These are phyloP conservation scores for Colletotrichum musicola DNA, from an alignment of 2,329 filamentous ascomycete genomes.

Conservation along the genomic window DNA sequence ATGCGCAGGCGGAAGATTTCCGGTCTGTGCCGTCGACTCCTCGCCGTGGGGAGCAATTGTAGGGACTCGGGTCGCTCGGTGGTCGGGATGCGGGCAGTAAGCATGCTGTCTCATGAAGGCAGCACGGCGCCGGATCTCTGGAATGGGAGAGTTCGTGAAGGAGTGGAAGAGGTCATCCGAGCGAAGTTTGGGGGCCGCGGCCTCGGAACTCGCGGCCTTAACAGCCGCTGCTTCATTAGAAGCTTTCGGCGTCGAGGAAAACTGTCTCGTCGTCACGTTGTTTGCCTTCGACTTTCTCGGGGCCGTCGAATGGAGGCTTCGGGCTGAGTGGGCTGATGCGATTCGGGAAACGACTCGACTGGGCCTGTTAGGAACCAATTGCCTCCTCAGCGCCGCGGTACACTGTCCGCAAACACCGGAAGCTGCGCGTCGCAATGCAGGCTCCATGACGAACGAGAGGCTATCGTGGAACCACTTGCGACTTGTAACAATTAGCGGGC, in stretches of 20 bases:
- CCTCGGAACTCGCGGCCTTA: slow-evolving; percentile 41
- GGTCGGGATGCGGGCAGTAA: slow-evolving; percentile 90
- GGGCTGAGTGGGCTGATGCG: slow-evolving; percentile 46
- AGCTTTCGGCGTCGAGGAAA: slow-evolving; percentile 46
- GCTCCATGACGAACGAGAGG: slow-evolving; percentile 39
- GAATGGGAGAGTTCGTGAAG: slow-evolving; percentile 88
- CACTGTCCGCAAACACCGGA: slow-evolving; percentile 44
- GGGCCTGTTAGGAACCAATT: slow-evolving; percentile 33
- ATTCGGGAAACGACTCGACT: slow-evolving; percentile 19
- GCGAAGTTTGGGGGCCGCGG: slow-evolving; percentile 59
- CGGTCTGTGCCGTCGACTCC: slow-evolving; percentile 66
- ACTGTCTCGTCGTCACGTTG: slow-evolving; percentile 43
- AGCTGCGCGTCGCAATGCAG: slow-evolving; percentile 42
- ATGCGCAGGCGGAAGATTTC: slow-evolving; percentile 77
- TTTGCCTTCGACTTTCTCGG: slow-evolving; percentile 36
- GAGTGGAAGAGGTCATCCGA: slow-evolving; percentile 93
- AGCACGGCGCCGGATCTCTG: slow-evolving; percentile 87
- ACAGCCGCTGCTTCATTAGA: slow-evolving; percentile 46
- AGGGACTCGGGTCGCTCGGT: slow-evolving; percentile 79
- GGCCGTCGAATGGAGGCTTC: slow-evolving; percentile 46
- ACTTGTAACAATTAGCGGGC: not conserved
- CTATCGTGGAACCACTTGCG: slow-evolving; percentile 3
- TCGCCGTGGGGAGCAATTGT: slow-evolving; percentile 75
- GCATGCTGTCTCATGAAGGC: slow-evolving; percentile 94
- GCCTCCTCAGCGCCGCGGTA: slow-evolving; percentile 34